Evolutionary conservation across 352 stramenopile genomes (phyloP).

Genomic region (Globisporangium yorkense): DNA sequence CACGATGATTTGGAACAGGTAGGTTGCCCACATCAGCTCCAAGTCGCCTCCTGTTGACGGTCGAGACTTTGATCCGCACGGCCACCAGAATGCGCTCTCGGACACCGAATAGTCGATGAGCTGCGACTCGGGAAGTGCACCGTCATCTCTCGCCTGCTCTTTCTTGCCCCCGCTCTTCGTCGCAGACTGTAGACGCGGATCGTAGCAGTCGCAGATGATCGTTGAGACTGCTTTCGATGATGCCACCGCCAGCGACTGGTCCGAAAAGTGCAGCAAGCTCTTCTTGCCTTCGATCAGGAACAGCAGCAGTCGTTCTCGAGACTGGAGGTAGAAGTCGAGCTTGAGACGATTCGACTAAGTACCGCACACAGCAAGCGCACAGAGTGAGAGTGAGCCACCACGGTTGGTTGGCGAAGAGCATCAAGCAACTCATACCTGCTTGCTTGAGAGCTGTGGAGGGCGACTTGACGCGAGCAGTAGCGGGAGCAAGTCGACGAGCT

Average conservation of each 20-base stretch:
- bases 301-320: slow-evolving; percentile 40
- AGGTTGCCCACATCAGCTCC: slow-evolving; percentile 59
- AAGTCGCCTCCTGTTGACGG: slow-evolving; percentile 17
- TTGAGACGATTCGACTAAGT: slow-evolving; percentile 40
- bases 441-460: slow-evolving; percentile 41
- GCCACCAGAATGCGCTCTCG: slow-evolving; percentile 80
- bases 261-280: slow-evolving; percentile 43
- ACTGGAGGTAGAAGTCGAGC: slow-evolving; percentile 53
- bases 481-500: slow-evolving; percentile 71
- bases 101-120: slow-evolving; percentile 71
- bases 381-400: slow-evolving; percentile 9
- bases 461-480: slow-evolving; percentile 63
- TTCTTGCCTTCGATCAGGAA: slow-evolving; percentile 53
- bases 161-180: slow-evolving; percentile 10
- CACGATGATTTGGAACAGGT: slow-evolving; percentile 62
- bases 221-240: slow-evolving; percentile 53
- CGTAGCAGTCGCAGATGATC: slow-evolving; percentile 77
- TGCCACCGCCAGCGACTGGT: slow-evolving; percentile 40
- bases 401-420: too few species aligned
- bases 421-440: slow-evolving; percentile 19
- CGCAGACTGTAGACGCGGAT: slow-evolving; percentile 32
- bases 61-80: slow-evolving; percentile 28
- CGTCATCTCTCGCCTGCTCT: slow-evolving; percentile 42
- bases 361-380: neutral
- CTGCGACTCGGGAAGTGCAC: slow-evolving; percentile 60